Evolutionary conservation across 768 basidiomycete genomes (phyloP), one percentile per base, ranked within the genome.

Genomic region (Pulveroboletus ravenelii): DNA sequence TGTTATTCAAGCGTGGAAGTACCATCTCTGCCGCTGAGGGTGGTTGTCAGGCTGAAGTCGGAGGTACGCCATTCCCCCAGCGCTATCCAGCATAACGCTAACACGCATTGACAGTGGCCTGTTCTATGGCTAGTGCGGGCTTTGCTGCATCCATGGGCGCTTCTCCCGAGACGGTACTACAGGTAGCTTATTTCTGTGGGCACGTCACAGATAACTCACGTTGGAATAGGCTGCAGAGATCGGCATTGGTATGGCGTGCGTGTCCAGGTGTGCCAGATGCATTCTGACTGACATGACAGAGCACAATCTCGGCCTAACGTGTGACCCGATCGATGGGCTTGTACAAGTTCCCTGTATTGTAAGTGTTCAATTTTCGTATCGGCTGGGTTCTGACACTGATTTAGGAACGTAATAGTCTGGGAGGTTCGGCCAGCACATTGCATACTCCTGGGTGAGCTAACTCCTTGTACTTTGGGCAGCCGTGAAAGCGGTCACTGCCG

Each of bases 311-410:
- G 89, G 90, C 3, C 68, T 98, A 49, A 97, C 94, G 2, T 97
- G 94, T 62, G 93, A 96, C 67, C 94, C 94, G 6, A 89, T 93
- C 49, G 90, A 91, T 57, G 92, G 93, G 0, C 77, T 94, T 10
- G 93, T 95, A 3, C 92, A 96, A 65, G 91, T 96, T 8, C 94
- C 94, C 6, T 98, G 95, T 64, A 96, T 96, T 51, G 93, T 93
- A 69, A 61, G 54, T 56, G 18, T 38, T 45, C 14, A 8, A 30
- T 10, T 52, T 32, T 50, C 23, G 18, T 43, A 30, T 45, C 29
- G 27, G 25, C 49, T 37, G 27, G 12, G n/a, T 32, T 45, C 13
- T 59, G 27, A 55, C 48, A 7, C 14, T 39, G 38, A 9, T 48
- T 5, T 57, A 87, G 85, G 87, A 91, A 69, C 80, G 91, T 29